Conservation (phyloP, 2,329 filamentous ascomycete genomes). For the Cercospora sp. region DNA sequence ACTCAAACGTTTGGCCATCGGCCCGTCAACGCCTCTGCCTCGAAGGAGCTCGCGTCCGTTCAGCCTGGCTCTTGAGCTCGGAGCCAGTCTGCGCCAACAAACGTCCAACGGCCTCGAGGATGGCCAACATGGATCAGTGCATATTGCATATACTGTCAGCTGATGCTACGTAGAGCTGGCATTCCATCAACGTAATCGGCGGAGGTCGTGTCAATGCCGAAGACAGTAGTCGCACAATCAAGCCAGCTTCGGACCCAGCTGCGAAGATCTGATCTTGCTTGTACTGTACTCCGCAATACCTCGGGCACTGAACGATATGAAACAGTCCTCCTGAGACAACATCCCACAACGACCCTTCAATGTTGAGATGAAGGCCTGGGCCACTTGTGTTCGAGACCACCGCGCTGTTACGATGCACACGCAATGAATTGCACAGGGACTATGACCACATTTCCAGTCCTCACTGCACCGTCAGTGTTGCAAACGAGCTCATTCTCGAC, state of each 20-base stretch:
- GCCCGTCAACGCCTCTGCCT: no score
- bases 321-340: background rate
- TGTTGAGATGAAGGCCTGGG: background rate
- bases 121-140: background rate
- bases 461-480: background rate
- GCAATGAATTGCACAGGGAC: background rate
- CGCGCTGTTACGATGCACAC: background rate
- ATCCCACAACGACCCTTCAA: background rate
- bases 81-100: background rate
- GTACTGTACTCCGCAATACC: background rate
- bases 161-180: background rate
- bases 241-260: background rate
- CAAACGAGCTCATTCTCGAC: background rate
- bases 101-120: background rate
- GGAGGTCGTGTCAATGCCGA: background rate
- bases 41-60: no score
- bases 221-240: background rate
- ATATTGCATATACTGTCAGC: background rate
- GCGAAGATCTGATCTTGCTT: background rate
- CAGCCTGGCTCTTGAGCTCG: no score
- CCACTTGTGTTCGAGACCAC: background rate
- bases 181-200: background rate
- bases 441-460: background rate
- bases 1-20: background rate
- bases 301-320: background rate